Conservation (phyloP, 371 early-diverging fungal species). For the Mucor circinelloides region DNA sequence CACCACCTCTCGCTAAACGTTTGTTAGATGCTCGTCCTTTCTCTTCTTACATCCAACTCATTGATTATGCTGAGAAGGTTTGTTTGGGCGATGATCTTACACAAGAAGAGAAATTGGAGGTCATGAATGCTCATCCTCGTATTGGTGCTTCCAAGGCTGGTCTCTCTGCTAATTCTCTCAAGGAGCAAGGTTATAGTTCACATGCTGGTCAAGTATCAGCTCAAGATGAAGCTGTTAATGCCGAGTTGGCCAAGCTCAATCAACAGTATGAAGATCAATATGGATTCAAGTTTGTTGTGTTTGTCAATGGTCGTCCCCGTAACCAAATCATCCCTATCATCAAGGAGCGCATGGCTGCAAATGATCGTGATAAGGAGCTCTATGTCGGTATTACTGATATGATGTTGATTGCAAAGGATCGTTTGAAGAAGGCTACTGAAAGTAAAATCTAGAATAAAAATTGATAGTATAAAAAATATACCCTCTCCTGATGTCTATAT, state of each 20-base stretch:
- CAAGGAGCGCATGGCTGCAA: constrained; percentile 61
- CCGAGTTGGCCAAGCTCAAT: constrained; percentile 54
- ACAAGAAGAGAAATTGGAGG: constrained; percentile 64
- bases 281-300: constrained; percentile 89
- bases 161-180: constrained; percentile 72
- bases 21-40: constrained; percentile 73
- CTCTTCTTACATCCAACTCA: constrained; percentile 62
- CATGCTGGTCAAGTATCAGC: constrained; percentile 21
- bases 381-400: constrained; percentile 68
- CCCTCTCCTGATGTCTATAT: background rate
- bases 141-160: constrained; percentile 76
- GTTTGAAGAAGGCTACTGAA: constrained; percentile 60
- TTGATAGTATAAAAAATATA: constrained; percentile 7
- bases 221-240: constrained; percentile 43
- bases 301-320: constrained; percentile 83
- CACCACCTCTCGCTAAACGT: constrained; percentile 78
- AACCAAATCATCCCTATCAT: constrained; percentile 74
- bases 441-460: constrained; percentile 23
- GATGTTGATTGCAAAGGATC: constrained; percentile 79
- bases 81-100: constrained; percentile 54
- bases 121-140: constrained; percentile 90
- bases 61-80: constrained; percentile 59
- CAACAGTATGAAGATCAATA: constrained; percentile 79
- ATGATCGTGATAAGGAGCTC: constrained; percentile 59
- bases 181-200: constrained; percentile 73